A percentile compares a stretch with the other conserved stretches of the same genome.
phyloP scores from a whole-genome alignment of 2,329 filamentous ascomycete genomes.

The Xenoacremonium recifei region DNA sequence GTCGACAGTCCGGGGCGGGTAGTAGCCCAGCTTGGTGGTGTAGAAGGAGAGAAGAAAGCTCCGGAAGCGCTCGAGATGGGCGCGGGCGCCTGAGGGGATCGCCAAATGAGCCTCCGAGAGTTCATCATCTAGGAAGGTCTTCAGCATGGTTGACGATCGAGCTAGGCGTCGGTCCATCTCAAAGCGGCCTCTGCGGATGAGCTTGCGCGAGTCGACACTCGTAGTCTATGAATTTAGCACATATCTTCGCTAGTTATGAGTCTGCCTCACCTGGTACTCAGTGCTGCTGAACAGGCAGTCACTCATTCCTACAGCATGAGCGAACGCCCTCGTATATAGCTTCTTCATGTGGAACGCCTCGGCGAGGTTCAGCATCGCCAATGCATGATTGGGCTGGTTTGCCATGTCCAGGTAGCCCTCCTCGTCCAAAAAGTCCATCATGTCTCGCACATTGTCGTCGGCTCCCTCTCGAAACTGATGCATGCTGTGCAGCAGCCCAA shows the following conservation, averaged over 20 bases:
- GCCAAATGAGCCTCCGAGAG: constrained; percentile 66
- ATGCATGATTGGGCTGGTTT: constrained; percentile 64
- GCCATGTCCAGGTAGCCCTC: constrained; percentile 69
- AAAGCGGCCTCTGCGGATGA: constrained; percentile 60
- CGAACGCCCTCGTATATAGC: constrained; percentile 72
- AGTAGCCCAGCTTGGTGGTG: constrained; percentile 65
- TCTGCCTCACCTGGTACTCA: constrained; percentile 62
- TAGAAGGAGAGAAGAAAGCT: constrained; percentile 68
- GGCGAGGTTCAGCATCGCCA: constrained; percentile 66
- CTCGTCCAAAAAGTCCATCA: constrained; percentile 64
- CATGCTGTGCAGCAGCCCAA: constrained; percentile 65
- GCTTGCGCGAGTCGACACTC: constrained; percentile 55
- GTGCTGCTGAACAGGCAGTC: constrained; percentile 53
- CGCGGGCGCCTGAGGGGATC: constrained; percentile 56
- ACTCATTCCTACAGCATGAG: constrained; percentile 77
- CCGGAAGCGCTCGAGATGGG: constrained; percentile 72
- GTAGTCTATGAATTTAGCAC: too few species aligned
- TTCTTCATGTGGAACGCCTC: constrained; percentile 62
- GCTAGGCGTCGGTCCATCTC: constrained; percentile 66
- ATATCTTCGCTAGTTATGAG: too few species aligned
- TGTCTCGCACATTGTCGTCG: constrained; percentile 57
- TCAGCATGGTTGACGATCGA: constrained; percentile 56
- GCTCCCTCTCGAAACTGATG: constrained; percentile 55
- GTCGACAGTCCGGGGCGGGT: constrained; percentile 57
- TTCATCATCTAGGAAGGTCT: constrained; percentile 70